Evolutionary conservation across 768 basidiomycete species (phyloP), one percentile per base, ranked within the genome.

Genomic region (Imleria badia): DNA sequence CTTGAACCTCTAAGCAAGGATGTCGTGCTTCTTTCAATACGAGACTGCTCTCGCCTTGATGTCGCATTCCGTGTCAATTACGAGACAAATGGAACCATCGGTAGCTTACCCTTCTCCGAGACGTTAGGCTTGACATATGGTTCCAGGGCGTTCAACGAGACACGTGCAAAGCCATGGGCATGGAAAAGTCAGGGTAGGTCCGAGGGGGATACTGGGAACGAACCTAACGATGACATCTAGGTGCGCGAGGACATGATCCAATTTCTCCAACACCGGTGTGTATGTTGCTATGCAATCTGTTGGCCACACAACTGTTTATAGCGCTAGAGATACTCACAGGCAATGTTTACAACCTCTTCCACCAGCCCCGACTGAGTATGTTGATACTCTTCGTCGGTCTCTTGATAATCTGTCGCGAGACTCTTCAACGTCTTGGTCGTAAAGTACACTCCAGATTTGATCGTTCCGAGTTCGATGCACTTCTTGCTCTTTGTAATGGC

Each of bases 1-100:
- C 96, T 66, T 98, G 94, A 6, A 96, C 89, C 70, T 99, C 97
- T 19, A 99, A 76, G 63, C 96, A 98, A 14, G 97, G 97, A 74
- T 99, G 97, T 23, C 97, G 79, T 12, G 96, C 94, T 34, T 94
- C 92, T 55, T 79, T 81, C 22, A 98, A 76, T 36, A 91, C 71
- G 12, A 98, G 76, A 65, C 85, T 86, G 2, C 95, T 94, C 6
- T 84, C 77, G 13, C 94, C 94, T 93, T 55, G 3, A 52, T 33
- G 30, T 23, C 36, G 13, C 17, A 10, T 2, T 40, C 6, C 11
- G 0, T 14, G n/a, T 65, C 45, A 65, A 30, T 1, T n/a, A 36
- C 17, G 6, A 35, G 26, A 33, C 9, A 39, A 35, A 35, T 45
- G 3, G 2, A 33, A 48, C 1, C 23, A 35, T 22, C 19, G 36